These are phyloP conservation scores for Beauveria sp. DNA, from an alignment of 2,329 filamentous ascomycete species.

Conservation along the genomic window DNA sequence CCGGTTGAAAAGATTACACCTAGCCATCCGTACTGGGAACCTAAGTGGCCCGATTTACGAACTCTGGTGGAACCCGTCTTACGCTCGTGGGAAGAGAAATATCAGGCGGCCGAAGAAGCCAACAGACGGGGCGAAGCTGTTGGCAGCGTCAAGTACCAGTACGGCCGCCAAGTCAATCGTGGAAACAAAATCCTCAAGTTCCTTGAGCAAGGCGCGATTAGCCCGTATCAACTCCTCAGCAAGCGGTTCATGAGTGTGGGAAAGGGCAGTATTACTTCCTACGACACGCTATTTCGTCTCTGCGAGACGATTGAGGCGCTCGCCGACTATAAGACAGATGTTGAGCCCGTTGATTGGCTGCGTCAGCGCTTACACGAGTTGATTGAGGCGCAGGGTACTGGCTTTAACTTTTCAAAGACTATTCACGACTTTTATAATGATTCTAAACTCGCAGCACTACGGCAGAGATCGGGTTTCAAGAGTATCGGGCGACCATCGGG, in stretches of 20 bases:
- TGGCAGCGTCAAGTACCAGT: slow-evolving; percentile 41
- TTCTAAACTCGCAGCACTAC: slow-evolving; percentile 39
- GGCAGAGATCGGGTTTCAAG: slow-evolving; percentile 46
- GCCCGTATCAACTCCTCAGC: slow-evolving; percentile 48
- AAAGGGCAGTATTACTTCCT: slow-evolving; percentile 37
- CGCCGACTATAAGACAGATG: slow-evolving; percentile 43
- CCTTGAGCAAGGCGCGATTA: slow-evolving; percentile 41
- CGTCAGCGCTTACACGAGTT: slow-evolving; percentile 49
- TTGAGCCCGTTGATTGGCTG: slow-evolving; percentile 48
- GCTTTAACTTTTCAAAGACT: slow-evolving; percentile 44
- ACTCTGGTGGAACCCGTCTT: slow-evolving; percentile 35
- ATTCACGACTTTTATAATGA: slow-evolving; percentile 51
- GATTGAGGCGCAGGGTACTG: slow-evolving; percentile 31
- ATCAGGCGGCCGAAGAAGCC: slow-evolving; percentile 29
- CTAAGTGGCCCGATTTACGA: slow-evolving; percentile 41
- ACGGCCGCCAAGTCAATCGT: slow-evolving; percentile 49
- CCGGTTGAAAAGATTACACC: slow-evolving; percentile 9
- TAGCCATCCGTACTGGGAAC: slow-evolving; percentile 46
- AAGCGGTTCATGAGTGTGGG: slow-evolving; percentile 41
- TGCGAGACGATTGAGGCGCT: slow-evolving; percentile 47
- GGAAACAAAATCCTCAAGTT: slow-evolving; percentile 47
- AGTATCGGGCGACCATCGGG: slow-evolving; percentile 50
- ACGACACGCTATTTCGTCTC: slow-evolving; percentile 50
- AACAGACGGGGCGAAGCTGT: slow-evolving; percentile 26
- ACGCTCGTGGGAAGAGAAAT: slow-evolving; percentile 41